These are phyloP conservation scores for Homolaphlyctis polyrhiza DNA, from an alignment of 371 early-diverging fungal genomes.

Conservation along the genomic window DNA sequence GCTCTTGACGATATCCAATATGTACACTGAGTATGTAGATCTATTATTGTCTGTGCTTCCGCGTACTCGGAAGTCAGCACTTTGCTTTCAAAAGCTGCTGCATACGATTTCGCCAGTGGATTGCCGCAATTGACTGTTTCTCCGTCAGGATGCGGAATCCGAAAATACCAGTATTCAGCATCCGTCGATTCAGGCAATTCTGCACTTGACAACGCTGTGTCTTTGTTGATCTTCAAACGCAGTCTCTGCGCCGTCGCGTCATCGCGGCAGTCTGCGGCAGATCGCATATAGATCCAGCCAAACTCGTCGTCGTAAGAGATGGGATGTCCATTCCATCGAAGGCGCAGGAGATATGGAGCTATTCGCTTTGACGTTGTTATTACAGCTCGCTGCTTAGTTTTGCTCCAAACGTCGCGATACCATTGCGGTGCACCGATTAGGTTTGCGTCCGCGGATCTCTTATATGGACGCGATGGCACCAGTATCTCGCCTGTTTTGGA, in stretches of 20 bases:
- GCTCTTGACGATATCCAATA: slow-evolving; percentile 92
- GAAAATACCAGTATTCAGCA: slow-evolving; percentile 33
- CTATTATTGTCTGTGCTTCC: slow-evolving; percentile 74
- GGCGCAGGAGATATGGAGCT: slow-evolving; percentile 74
- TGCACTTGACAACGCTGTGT: too few species aligned
- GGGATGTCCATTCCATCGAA: slow-evolving; percentile 84
- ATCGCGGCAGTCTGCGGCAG: slow-evolving; percentile 24
- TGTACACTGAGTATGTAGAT: slow-evolving; percentile 72
- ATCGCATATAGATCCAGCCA: slow-evolving; percentile 85
- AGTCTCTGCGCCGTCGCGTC: neutral
- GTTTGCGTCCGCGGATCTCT: neutral
- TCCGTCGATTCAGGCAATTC: too few species aligned
- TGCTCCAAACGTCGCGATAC: slow-evolving; percentile 78
- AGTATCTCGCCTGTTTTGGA: slow-evolving; percentile 23
- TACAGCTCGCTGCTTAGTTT: slow-evolving; percentile 45
- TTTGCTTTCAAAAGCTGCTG: slow-evolving; percentile 73
- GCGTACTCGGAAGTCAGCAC: slow-evolving; percentile 64
- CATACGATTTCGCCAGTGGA: slow-evolving; percentile 79
- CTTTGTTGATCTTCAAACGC: slow-evolving; percentile 13
- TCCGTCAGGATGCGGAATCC: slow-evolving; percentile 87
- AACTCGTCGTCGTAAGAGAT: slow-evolving; percentile 55
- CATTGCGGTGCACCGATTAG: slow-evolving; percentile 69
- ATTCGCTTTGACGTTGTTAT: slow-evolving; percentile 69
- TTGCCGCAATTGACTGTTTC: slow-evolving; percentile 78
- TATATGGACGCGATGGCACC: slow-evolving; percentile 13